Evolutionary conservation across 768 basidiomycete species (phyloP).

Genomic region (Pisolithus orientalis): DNA sequence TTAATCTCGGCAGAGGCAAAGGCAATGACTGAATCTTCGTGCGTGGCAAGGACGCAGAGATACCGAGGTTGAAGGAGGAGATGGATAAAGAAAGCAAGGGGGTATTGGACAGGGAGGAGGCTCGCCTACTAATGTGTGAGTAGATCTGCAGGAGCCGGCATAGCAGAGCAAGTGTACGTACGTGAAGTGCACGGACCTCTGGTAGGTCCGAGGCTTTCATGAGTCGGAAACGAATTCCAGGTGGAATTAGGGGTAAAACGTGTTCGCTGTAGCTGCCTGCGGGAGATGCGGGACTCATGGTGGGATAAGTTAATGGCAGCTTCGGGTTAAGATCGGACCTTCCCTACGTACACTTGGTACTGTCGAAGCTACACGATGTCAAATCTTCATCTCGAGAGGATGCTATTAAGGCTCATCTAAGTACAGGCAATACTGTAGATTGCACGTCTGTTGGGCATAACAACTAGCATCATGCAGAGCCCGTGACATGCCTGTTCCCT

Average conservation of each 20-base stretch:
- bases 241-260: background rate
- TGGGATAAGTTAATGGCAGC: too few relatives aligned
- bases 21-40: constrained; percentile 15
- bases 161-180: constrained; percentile 3
- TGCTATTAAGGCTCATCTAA: too few relatives aligned
- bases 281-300: background rate
- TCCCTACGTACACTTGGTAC: too few relatives aligned
- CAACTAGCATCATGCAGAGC: too few relatives aligned
- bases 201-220: constrained; percentile 26
- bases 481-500: too few relatives aligned
- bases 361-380: too few relatives aligned
- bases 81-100: constrained; percentile 26
- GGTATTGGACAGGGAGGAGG: constrained; percentile 23
- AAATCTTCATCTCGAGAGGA: too few relatives aligned
- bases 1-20: constrained; percentile 23
- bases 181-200: constrained; percentile 22
- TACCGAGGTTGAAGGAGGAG: constrained; percentile 24
- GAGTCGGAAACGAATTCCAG: constrained; percentile 13
- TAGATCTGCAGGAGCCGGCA: background rate
- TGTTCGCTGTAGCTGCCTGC: background rate
- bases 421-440: too few relatives aligned
- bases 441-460: too few relatives aligned
- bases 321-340: background rate
- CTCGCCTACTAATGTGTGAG: constrained; percentile 15
- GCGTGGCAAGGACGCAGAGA: constrained; percentile 25